phyloP scores from a whole-genome alignment of 768 basidiomycete genomes.

The Lepiota brunneoincarnata region DNA sequence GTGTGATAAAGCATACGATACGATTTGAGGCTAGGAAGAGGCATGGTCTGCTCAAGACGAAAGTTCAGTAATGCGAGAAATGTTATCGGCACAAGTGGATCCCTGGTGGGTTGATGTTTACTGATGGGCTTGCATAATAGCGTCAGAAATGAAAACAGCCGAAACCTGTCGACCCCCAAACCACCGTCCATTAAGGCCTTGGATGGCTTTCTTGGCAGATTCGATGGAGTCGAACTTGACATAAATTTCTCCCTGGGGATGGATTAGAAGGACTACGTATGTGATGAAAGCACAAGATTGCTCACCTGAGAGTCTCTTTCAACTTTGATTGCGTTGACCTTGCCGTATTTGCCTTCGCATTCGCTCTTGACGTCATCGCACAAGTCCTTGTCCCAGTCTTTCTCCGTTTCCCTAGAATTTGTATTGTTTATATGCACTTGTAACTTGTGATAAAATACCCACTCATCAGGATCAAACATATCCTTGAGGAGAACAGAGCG shows the following conservation, averaged over 20 bases:
- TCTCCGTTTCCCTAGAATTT: conserved; percentile 79
- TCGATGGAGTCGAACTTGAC: conserved; percentile 85
- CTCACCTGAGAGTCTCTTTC: conserved; percentile 89
- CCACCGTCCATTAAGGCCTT: conserved; percentile 94
- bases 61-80: conserved; percentile 28
- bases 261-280: conserved; percentile 11
- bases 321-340: conserved; percentile 84
- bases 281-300: not conserved
- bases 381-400: conserved; percentile 95
- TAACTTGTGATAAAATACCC: conserved; percentile 24
- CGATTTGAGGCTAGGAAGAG: conserved; percentile 27
- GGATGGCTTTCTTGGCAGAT: conserved; percentile 77
- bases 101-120: conserved; percentile 26
- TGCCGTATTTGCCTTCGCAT: conserved; percentile 88
- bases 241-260: conserved; percentile 88
- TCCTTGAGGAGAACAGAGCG: conserved; percentile 87
- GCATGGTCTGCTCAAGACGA: conserved; percentile 25
- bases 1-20: conserved; percentile 23
- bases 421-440: not conserved
- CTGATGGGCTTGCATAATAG: conserved; percentile 90
- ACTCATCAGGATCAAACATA: conserved; percentile 99
- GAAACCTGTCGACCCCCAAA: conserved; percentile 91
- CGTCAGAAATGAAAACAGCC: conserved; percentile 88
- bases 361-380: conserved; percentile 96
- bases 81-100: not conserved